Evolutionary conservation across 192 early-diverging fungal species (phyloP).

Genomic region (Pilaira anomala): DNA sequence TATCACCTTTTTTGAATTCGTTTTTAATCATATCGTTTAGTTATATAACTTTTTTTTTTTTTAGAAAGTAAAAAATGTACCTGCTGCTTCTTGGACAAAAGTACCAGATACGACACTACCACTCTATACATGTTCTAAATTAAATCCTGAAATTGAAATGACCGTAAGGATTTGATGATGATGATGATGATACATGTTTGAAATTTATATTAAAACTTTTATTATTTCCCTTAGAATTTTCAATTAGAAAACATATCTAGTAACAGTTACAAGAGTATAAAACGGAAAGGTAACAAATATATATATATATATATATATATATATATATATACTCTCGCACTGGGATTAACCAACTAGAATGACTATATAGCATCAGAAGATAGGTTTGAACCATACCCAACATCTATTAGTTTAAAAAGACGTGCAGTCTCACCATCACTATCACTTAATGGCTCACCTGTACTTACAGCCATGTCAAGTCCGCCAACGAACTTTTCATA

Average conservation of each 20-base stretch:
- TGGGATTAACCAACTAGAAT: neutral
- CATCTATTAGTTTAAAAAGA: constrained; percentile 22
- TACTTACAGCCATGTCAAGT: constrained; percentile 25
- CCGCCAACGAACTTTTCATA: constrained; percentile 19
- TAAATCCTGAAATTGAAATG: constrained; percentile 38
- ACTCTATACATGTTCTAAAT: constrained; percentile 22
- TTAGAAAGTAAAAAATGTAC: neutral
- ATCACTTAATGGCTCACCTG: constrained; percentile 27
- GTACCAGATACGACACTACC: constrained; percentile 10
- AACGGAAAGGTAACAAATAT: constrained; percentile 25
- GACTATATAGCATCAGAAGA: constrained; percentile 22
- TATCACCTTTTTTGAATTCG: too few species aligned
- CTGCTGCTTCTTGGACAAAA: constrained; percentile 20
- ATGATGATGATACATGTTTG: too few species aligned
- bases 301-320: too few species aligned
- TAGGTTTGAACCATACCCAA: constrained; percentile 17
- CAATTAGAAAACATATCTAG: constrained; percentile 28
- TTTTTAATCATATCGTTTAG: too few species aligned
- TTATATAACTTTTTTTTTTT: neutral
- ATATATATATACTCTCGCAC: too few species aligned
- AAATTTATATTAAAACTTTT: too few species aligned
- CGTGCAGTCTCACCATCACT: constrained; percentile 33
- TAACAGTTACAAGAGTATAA: constrained; percentile 9
- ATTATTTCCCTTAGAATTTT: too few species aligned
- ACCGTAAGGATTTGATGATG: too few species aligned